Base-by-base conservation (phyloP, 352 stramenopile species). In the Thraustochytrium sp. region DNA sequence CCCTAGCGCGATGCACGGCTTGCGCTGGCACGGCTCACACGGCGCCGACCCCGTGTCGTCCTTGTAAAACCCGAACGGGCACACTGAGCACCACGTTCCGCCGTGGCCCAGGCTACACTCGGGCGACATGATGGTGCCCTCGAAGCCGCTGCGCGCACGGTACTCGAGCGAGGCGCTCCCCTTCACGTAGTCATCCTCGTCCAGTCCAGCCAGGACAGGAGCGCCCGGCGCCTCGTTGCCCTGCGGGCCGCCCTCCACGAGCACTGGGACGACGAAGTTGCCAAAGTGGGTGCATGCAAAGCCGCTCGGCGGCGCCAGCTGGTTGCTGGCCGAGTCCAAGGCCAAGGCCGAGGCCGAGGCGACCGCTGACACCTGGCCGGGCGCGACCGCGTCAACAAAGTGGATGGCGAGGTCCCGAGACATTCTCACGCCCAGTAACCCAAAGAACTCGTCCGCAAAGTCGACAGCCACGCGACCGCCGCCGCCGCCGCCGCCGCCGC, bases 211-310 rank as follows among this genome's bases (percentile, higher is more conserved):
- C 18, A 29, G 36, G 5, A 61, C 5, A 23, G 5, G 5, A 29
- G 8, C 21, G n/a, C n/a, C 23, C 26, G 26, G 68, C 18, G 31
- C 31, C 37, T 80, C 31, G 34, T 23, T 42, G 51, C 42, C 68
- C 26, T 80, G 68, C 9, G 18, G 18, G 29, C 68, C 68, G 51
- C 68, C 68, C 31, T 61, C 44, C 13, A 80, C 48, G 2, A n/a
- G 13, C 44, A 80, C 26, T 13, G 16, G 26, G 2, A 51, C 29
- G 5, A 26, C 23, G 46, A 80, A 80, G 42, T 80, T 80, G 44
- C 68, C 68, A 80, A 65, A 80, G 68, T 80, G 68, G n/a, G 68
- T 80, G 31, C 68, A 80, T 46, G 26, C 23, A 72, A 18, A 49
- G 40, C 34, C n/a, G 29, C 16, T 5, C 21, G 59, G 34, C 13